Base-by-base conservation (phyloP, 2,329 filamentous ascomycete genomes). In the Trichoderma cornu-damae region DNA sequence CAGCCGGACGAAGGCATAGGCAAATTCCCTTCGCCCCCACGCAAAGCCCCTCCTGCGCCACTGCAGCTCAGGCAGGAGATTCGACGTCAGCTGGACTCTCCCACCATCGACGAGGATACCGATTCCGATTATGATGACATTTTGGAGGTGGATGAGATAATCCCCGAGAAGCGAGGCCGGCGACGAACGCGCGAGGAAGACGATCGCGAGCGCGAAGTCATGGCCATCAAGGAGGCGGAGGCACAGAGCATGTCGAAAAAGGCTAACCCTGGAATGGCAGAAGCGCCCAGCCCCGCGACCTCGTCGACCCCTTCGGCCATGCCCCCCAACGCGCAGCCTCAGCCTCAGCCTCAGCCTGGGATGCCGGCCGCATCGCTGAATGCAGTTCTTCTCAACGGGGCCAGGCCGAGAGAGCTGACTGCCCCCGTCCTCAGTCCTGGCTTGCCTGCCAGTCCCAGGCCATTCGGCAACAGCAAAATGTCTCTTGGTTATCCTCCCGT, bases 171-270 rank as follows among this genome's bases (percentile, higher is more conserved):
- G 52, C 82, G 92, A 61, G 93, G 91, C 7, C 83, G 91, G 59
- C 81, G 90, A 64, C 90, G 88, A 70, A 96, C 91, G 2, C 82
- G 92, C 52, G 90, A 93, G 69, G 90, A 96, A 61, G 92, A 96
- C 66, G 90, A 96, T 63, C 80, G 80, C 55, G 82, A 90, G 55
- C 84, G 92, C 47, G 89, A 93, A 67, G 77, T 84, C 12, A 70
- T 85, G n/a, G 83, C 81, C 1, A 69, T 81, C 46, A 80, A 84
- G 66, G 85, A 91, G 65, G 82, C 86, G 11, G 86, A 90, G 66
- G 78, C 81, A 26, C 81, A 87, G 59, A 91, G 88, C 70, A 74
- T 83, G 28, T 92, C 89, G 0, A 89, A 88, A 69, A 90, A 88
- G 77, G 86, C 79, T 69, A 85, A 81, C 77, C 77, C 65, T 12